Base-by-base conservation (phyloP, 1,139 yeast genomes). In the Suhomyces bokatorum region DNA sequence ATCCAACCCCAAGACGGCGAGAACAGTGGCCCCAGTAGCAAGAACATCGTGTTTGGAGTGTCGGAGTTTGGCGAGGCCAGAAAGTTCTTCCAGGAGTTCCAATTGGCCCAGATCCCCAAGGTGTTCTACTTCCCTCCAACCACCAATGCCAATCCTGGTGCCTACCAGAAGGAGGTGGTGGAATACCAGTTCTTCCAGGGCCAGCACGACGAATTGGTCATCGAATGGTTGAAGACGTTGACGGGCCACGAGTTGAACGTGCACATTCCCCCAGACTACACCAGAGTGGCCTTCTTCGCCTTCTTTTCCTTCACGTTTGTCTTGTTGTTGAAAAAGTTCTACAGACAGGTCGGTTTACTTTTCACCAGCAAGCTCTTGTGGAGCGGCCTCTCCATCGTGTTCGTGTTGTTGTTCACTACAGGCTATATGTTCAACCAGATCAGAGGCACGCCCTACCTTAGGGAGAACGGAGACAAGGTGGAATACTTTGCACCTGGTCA, bases 351-450 rank as follows among this genome's bases (percentile, higher is more conserved):
- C 13, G 41, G 49, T n/a, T 38, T 52, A 8, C 32, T 68, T 10
- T 22, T 67, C 20, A 49, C 61, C 8, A 67, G 75, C 17, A 64
- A 62, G 37, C 32, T 58, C 27, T 57, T 85, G 42, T 89, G 96
- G 96, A 83, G 85, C 40, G 77, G 80, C 4, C 45, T 76, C 13
- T 74, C 87, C 4, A 69, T 87, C 17, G 70, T 86, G 36, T 58
- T 79, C 12, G 77, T 88, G 24, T 72, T 91, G 50, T 69, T 90
- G 56, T 87, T 91, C 71, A 83, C 81, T 42, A 76, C 95, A 11
- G 99, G 99, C 13, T 87, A 90, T 67, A 93, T 93, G 99, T 93
- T 82, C 77, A 90, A 89, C 63, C 80, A 81, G 56, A 93, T 93
- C 52, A 81, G 98, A 62, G 78, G 78, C 35, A 77, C 84, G 8